Conservation (phyloP, 1,284 basidiomycete species). For the Apiotrichum laibachii region DNA sequence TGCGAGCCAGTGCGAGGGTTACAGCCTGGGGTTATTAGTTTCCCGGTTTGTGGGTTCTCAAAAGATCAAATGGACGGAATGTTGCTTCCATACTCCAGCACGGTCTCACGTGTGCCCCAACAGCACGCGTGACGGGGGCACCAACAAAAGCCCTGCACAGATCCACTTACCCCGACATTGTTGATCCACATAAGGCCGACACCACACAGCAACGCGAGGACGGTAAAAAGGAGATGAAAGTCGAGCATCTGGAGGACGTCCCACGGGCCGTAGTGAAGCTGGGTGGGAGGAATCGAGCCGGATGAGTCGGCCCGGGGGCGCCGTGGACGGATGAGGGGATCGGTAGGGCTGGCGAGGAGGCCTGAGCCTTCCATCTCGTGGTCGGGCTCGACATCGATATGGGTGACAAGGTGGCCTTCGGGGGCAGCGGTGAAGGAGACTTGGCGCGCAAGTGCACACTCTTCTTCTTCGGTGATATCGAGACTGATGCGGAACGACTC, state of each 20-base stretch:
- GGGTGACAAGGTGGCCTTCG: not conserved
- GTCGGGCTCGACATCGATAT: conserved; percentile 50
- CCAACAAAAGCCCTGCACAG: too few relatives aligned
- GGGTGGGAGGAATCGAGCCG: conserved; percentile 26
- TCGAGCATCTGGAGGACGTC: conserved; percentile 54
- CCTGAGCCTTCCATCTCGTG: conserved; percentile 1
- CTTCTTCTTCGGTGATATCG: conserved; percentile 15
- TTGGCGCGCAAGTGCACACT: conserved; percentile 13
- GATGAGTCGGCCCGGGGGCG: conserved; percentile 23
- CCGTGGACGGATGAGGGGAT: conserved; percentile 3
- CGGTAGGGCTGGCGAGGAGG: not conserved
- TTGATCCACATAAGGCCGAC: conserved; percentile 93
- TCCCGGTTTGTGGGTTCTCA: not conserved
- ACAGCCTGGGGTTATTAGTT: conserved; percentile 57
- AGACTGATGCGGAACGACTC: conserved; percentile 5
- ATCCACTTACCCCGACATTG: conserved; percentile 66
- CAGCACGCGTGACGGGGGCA: too few relatives aligned
- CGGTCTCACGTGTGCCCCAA: too few relatives aligned
- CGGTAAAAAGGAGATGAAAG: conserved; percentile 71
- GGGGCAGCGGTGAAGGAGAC: conserved; percentile 8
- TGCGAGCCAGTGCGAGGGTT: conserved; percentile 74
- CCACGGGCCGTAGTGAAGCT: conserved; percentile 28
- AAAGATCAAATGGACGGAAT: not conserved
- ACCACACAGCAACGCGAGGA: conserved; percentile 73
- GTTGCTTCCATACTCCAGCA: not conserved